phyloP scores from a whole-genome alignment of 2,329 filamentous ascomycete species.

The Scopulariopsis brevicaulis region DNA sequence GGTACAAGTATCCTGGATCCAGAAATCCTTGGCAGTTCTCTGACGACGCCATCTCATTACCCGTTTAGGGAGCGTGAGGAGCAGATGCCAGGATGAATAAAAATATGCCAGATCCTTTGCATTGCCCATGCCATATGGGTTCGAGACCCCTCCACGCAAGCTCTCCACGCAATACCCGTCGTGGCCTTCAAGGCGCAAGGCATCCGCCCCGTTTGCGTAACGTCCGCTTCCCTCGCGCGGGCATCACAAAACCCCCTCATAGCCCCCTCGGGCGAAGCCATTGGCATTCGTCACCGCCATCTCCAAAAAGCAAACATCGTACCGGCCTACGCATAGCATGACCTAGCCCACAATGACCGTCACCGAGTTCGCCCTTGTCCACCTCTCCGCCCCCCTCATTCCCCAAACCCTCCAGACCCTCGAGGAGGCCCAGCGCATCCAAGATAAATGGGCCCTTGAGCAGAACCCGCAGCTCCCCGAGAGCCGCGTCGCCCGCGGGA shows the following conservation, averaged over 20 bases:
- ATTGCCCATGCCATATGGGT: background rate
- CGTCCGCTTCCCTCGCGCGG: background rate
- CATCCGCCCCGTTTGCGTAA: background rate
- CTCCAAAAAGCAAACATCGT: background rate
- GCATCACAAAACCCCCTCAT: background rate
- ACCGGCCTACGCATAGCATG: background rate
- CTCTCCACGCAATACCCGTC: background rate
- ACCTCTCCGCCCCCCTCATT: slow-evolving; percentile 16
- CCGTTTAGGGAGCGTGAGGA: no score
- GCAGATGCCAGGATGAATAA: background rate
- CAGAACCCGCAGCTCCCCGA: slow-evolving; percentile 22
- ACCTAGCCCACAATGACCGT: slow-evolving; percentile 17
- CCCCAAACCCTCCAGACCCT: slow-evolving; percentile 20
- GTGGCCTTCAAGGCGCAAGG: background rate
- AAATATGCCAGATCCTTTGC: background rate
- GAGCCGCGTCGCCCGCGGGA: slow-evolving; percentile 20
- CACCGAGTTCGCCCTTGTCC: slow-evolving; percentile 26
- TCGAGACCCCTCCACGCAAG: background rate
- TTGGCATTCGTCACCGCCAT: background rate
- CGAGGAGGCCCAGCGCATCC: slow-evolving; percentile 18
- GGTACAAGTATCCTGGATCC: no score
- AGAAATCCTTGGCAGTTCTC: no score
- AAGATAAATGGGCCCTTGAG: slow-evolving; percentile 26
- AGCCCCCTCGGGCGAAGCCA: background rate
- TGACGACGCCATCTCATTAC: no score